Conservation (phyloP, 345 rosid species). For the Heritiera fomes region DNA sequence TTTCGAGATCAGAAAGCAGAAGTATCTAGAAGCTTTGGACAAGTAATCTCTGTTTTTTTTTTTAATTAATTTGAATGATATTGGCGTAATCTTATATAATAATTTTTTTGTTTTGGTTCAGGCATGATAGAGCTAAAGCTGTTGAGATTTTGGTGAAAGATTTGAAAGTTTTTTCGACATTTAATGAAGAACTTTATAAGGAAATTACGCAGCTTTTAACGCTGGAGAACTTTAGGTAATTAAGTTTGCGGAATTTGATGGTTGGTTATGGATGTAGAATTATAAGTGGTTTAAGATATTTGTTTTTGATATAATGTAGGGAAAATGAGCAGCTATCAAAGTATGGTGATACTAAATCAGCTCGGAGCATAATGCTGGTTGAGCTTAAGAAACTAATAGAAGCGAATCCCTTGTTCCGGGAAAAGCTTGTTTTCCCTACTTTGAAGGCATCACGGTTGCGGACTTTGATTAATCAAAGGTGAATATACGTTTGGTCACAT, state of each 20-base stretch:
- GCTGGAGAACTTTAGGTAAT: conserved; percentile 77
- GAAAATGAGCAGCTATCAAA: conserved; percentile 38
- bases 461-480: conserved; percentile 44
- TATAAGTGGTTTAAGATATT: neutral
- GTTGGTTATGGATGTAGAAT: neutral
- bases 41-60: conserved; percentile 31
- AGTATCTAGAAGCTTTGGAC: conserved; percentile 67
- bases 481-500: neutral
- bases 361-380: conserved; percentile 35
- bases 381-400: conserved; percentile 40
- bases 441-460: conserved; percentile 34
- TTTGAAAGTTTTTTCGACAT: conserved; percentile 82
- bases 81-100: neutral
- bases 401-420: conserved; percentile 38
- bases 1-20: conserved; percentile 62
- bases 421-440: conserved; percentile 37
- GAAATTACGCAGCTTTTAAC: conserved; percentile 91
- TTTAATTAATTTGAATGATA: conserved; percentile 15
- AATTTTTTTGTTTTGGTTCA: conserved; percentile 25
- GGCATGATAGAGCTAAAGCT: conserved; percentile 82
- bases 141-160: conserved; percentile 84
- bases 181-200: conserved; percentile 84
- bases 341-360: conserved; percentile 40
- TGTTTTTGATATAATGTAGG: conserved; percentile 20
- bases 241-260: conserved; percentile 1